These are phyloP conservation scores for Tolypocladium tundrense DNA, from an alignment of 2,329 filamentous ascomycete genomes.

Conservation along the genomic window DNA sequence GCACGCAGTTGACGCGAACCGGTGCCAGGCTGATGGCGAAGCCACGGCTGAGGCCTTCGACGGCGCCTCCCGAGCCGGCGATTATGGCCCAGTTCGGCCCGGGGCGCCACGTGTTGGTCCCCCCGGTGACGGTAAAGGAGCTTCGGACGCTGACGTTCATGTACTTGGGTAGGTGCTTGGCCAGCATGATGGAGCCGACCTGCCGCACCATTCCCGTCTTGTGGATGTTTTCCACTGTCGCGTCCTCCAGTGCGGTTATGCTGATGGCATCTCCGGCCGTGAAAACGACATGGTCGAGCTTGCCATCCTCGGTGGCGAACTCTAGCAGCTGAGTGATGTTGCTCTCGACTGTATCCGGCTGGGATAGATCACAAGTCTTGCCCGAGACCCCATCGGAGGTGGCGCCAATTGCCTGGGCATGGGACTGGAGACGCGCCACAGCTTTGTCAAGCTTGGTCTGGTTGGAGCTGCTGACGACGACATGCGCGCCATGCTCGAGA, in stretches of 20 bases:
- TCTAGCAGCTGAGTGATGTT: constrained; percentile 37
- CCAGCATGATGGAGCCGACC: constrained; percentile 39
- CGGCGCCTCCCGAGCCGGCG: constrained; percentile 35
- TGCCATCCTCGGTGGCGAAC: constrained; percentile 31
- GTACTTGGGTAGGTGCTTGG: constrained; percentile 35
- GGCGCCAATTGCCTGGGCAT: constrained; percentile 24
- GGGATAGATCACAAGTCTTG: constrained; percentile 12
- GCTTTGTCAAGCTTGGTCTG: constrained; percentile 35
- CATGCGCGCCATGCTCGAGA: constrained; percentile 42
- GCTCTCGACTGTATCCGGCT: constrained; percentile 17
- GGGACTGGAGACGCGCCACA: constrained; percentile 26
- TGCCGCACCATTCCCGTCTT: constrained; percentile 37
- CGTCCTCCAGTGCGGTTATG: constrained; percentile 26
- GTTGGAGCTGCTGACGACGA: constrained; percentile 51
- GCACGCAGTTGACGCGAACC: constrained; percentile 51
- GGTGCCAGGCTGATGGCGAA: constrained; percentile 55
- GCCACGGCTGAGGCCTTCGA: constrained; percentile 41
- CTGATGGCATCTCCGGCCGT: constrained; percentile 39
- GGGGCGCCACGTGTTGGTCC: constrained; percentile 39
- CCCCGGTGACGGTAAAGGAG: constrained; percentile 48
- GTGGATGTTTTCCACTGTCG: constrained; percentile 28
- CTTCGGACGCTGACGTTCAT: constrained; percentile 28
- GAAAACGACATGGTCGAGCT: constrained; percentile 47
- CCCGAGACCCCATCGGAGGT: constrained; percentile 13
- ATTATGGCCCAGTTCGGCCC: constrained; percentile 39